phyloP scores from a whole-genome alignment of 768 basidiomycete species.

The Lactarius trivialis region DNA sequence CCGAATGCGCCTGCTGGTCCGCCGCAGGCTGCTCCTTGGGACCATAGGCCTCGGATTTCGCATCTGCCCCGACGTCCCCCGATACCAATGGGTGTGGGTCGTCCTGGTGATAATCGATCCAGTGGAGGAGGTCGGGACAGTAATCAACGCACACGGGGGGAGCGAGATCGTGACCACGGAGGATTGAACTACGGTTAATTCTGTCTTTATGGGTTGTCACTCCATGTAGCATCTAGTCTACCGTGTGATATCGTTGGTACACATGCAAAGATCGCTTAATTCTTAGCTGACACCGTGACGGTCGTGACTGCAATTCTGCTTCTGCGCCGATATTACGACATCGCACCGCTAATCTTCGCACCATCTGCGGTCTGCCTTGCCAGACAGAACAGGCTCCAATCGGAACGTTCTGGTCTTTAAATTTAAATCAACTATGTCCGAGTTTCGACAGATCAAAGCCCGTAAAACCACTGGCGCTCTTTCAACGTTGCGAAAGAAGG shows the following conservation, averaged over 20 bases:
- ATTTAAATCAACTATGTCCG: not conserved
- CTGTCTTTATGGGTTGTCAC: not conserved
- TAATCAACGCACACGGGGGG: conserved; percentile 18
- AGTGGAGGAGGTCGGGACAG: conserved; percentile 17
- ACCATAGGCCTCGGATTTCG: conserved; percentile 17
- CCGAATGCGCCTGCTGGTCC: not conserved
- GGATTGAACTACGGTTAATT: conserved; percentile 31
- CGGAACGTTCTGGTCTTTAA: not conserved
- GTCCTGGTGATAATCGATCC: conserved; percentile 11
- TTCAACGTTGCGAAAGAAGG: conserved; percentile 11
- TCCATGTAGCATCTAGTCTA: not conserved
- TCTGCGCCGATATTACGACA: no score
- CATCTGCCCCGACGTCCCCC: conserved; percentile 23
- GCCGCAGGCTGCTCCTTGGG: conserved; percentile 8
- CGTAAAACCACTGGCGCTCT: conserved; percentile 5
- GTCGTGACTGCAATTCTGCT: no score
- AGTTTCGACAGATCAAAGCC: not conserved
- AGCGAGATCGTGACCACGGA: conserved; percentile 21
- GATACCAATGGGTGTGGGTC: conserved; percentile 19
- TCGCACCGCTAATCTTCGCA: no score
- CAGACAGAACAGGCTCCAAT: not conserved
- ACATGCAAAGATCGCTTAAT: not conserved
- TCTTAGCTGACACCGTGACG: not conserved
- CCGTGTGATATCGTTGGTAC: not conserved
- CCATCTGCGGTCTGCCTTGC: not conserved